Evolutionary conservation across 1,284 basidiomycete species (phyloP), one percentile per base, ranked within the genome.

Genomic region (Microbotryomycetes sp.): DNA sequence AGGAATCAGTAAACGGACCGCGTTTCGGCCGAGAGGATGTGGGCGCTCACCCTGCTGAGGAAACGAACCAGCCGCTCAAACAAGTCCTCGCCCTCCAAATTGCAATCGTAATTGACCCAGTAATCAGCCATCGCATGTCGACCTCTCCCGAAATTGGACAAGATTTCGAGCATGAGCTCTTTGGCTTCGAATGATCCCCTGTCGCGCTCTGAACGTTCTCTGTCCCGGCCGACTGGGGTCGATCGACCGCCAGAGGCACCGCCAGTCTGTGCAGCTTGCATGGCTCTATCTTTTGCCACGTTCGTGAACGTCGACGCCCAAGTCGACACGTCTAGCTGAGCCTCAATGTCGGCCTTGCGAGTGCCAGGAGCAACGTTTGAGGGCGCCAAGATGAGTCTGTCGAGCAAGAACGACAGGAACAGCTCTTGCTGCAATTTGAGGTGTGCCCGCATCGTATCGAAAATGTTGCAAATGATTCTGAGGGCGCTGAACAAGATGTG

Each of bases 341-440:
- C 56, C 52, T 73, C 73, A 53, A 71, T 62, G 24, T 74, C 73
- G n/a, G 62, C 67, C 67, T 77, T 78, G 0, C 74, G 73, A 2
- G 61, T 65, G 57, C 73, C 72, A 16, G 71, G 63, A 4, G 70
- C 63, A 24, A 73, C 59, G 1, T 73, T 71, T 45, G 71, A 70
- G 6, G 71, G 71, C 0, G 74, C 72, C 3, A 66, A 56, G 29
- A 74, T 86, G 5, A 99, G 80, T 23, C 92, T 84, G 73, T 97
- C 94, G 63, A 98, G 86, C 24, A 89, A 86, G 76, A 96, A 97
- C 3, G 91, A 85, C 29, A 99, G 78, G 77, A 94, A 96, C 16
- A 97, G 82, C 74, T 99, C 96, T 72, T 92, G 88, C 73, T 99
- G 96, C n/a, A 94, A 81, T 77, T 97, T 98, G 57, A 98, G 80